Evolutionary conservation across 2,329 filamentous ascomycete species (phyloP).

Genomic region (Sporothrix protearum): DNA sequence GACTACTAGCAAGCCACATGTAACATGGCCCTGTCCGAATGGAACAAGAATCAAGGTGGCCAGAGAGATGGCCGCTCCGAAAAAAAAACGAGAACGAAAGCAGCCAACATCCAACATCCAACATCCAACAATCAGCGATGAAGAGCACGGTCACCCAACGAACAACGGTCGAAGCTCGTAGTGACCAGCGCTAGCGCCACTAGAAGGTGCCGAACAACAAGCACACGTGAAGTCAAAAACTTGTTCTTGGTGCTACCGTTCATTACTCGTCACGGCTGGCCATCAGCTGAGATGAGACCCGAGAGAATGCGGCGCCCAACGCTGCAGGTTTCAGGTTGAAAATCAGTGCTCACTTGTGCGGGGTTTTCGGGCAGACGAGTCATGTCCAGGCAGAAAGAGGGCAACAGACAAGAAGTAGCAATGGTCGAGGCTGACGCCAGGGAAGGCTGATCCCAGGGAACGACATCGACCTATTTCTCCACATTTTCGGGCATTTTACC

Average conservation of each 20-base stretch:
- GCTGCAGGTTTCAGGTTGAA: not conserved
- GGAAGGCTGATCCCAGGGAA: not conserved
- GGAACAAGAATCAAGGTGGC: not conserved
- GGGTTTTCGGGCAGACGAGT: not conserved
- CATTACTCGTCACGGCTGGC: not conserved
- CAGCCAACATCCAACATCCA: not conserved
- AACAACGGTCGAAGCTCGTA: not conserved
- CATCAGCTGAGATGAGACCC: not conserved
- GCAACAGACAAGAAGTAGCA: not conserved
- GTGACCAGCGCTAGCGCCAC: not conserved
- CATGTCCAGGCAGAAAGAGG: not conserved
- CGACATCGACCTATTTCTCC: not conserved
- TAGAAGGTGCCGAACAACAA: not conserved
- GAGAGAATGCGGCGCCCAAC: not conserved
- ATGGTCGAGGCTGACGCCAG: slow-evolving; percentile 21
- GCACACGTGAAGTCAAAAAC: not conserved
- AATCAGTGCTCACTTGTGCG: not conserved
- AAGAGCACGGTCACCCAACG: too few relatives aligned
- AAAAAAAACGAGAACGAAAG: not conserved
- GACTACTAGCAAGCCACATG: not conserved
- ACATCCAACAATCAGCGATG: not conserved
- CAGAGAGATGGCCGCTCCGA: not conserved
- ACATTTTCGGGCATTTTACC: slow-evolving; percentile 4
- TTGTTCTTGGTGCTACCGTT: not conserved
- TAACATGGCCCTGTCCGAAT: not conserved